These are phyloP conservation scores for Trypanosoma theileri DNA, from an alignment of 208 protist genomes.

Conservation along the genomic window DNA sequence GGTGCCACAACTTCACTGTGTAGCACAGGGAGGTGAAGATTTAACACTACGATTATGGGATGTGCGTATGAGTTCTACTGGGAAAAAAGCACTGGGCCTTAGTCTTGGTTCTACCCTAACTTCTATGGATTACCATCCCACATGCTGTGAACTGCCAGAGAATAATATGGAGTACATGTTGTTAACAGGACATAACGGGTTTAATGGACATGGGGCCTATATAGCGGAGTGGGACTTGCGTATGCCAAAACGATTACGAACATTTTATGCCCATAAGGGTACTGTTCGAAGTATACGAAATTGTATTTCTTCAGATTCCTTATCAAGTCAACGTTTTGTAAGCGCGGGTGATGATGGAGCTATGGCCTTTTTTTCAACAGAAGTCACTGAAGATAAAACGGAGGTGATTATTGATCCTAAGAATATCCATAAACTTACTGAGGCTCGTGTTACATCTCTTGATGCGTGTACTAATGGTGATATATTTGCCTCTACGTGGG, in stretches of 20 bases:
- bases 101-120: constrained; percentile 47
- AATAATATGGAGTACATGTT: constrained; percentile 20
- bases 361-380: constrained; percentile 49
- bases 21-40: constrained; percentile 74
- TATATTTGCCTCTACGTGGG: constrained; percentile 41
- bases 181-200: constrained; percentile 74
- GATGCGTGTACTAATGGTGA: constrained; percentile 49
- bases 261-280: constrained; percentile 48
- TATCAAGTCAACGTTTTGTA: constrained; percentile 44
- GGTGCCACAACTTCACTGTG: constrained; percentile 53
- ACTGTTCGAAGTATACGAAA: constrained; percentile 50
- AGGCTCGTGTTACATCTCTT: constrained; percentile 53
- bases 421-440: constrained; percentile 32
- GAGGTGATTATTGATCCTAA: constrained; percentile 29
- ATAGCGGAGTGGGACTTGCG: constrained; percentile 75
- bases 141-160: constrained; percentile 46
- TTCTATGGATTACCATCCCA: constrained; percentile 65
- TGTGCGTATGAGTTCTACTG: constrained; percentile 40
- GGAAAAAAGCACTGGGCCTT: constrained; percentile 29
- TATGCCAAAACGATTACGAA: constrained; percentile 41
- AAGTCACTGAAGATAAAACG: constrained; percentile 23
- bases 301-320: constrained; percentile 22
- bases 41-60: constrained; percentile 72
- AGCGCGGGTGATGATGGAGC: constrained; percentile 54
- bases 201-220: constrained; percentile 64